phyloP scores from a whole-genome alignment of 2,329 filamentous ascomycete species.

The Tricladium varicosporioides region DNA sequence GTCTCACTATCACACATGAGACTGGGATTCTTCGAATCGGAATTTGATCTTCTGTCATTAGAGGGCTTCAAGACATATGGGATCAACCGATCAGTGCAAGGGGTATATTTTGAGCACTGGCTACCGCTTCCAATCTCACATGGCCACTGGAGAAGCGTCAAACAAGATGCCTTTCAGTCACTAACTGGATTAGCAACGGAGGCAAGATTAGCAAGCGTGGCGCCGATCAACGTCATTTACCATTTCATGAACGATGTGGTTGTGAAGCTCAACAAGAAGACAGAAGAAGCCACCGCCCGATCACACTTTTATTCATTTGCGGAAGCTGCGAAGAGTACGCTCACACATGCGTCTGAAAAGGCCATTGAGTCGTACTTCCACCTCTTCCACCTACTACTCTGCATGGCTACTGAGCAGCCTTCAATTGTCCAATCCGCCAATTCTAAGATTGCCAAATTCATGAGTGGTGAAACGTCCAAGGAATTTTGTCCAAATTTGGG shows the following conservation, averaged over 20 bases:
- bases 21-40: conserved; percentile 38
- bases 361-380: conserved; percentile 52
- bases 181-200: conserved; percentile 31
- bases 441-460: conserved; percentile 38
- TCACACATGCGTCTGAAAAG: conserved; percentile 49
- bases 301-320: neutral
- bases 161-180: conserved; percentile 24
- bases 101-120: conserved; percentile 42
- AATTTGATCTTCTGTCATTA: conserved; percentile 48
- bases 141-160: conserved; percentile 43
- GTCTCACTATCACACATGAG: conserved; percentile 30
- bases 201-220: conserved; percentile 24
- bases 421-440: conserved; percentile 42
- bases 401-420: conserved; percentile 40
- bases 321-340: conserved; percentile 36
- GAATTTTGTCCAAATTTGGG: conserved; percentile 45
- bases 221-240: conserved; percentile 40
- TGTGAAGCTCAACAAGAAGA: conserved; percentile 43
- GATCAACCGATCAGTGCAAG: conserved; percentile 43
- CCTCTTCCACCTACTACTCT: conserved; percentile 50
- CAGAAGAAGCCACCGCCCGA: conserved; percentile 18
- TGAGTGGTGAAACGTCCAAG: conserved; percentile 41
- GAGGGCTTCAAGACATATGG: conserved; percentile 38
- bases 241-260: conserved; percentile 51
- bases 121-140: conserved; percentile 46